Evolutionary conservation across 306 rosid species (phyloP).

Genomic region (Pterocarpus macrocarpus): DNA sequence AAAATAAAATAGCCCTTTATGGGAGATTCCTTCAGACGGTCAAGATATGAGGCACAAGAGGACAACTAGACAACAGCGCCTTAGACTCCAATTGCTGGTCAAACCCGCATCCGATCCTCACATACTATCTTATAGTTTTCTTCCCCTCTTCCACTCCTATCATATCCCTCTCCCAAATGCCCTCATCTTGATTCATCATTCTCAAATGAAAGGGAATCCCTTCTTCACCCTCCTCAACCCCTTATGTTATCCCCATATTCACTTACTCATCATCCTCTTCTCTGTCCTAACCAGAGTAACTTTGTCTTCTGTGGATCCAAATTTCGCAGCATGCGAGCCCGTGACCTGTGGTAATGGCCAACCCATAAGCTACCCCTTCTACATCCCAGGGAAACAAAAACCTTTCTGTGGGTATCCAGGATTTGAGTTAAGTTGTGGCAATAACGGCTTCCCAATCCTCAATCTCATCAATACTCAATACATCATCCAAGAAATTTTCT

Average conservation of each 20-base stretch:
- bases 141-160: background rate
- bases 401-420: conserved; percentile 56
- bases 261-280: background rate
- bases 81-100: no score
- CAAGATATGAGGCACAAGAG: no score
- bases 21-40: no score
- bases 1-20: no score
- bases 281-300: background rate
- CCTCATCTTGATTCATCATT: background rate
- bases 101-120: no score
- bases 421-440: conserved; percentile 48
- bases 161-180: background rate
- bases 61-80: no score
- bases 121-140: no score
- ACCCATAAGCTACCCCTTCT: conserved; percentile 57
- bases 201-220: conserved; percentile 47
- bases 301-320: conserved; percentile 1
- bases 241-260: background rate
- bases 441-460: conserved; percentile 49
- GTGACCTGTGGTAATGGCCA: conserved; percentile 48
- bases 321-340: conserved; percentile 50
- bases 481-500: conserved; percentile 46
- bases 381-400: conserved; percentile 28
- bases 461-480: conserved; percentile 8
- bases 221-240: background rate